Evolutionary conservation across 768 basidiomycete genomes (phyloP), one percentile per base, ranked within the genome.

Genomic region (Suillus subalutaceus): DNA sequence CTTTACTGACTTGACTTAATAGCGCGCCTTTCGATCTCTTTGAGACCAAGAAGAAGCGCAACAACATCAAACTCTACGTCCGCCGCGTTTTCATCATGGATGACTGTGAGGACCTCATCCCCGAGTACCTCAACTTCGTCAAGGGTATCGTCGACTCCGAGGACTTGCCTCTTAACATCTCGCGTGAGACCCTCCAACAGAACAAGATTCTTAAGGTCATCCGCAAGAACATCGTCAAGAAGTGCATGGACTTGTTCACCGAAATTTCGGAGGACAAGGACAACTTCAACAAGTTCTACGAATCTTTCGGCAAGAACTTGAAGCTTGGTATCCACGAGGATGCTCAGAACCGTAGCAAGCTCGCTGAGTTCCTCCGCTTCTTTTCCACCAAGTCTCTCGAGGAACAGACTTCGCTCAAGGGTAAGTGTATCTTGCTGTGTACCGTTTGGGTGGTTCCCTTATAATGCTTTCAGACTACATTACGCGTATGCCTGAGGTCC

Each of bases 71-170:
- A 85, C 96, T 99, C 79, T 99, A 99, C 78, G 97, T 99, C 73
- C 94, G 97, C 85, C 95, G 97, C 65, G 97, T 99, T 75, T 99
- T 99, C 87, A 99, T 99, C 88, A 98, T 97, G 94, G 97, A 99
- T 82, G 96, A 97, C 81, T 99, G 97, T 79, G 97, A 99, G 85
- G 97, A 99, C 76, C 85, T 97, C 77, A 99, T 97, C 76, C 97
- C 97, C 72, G 97, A 99, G 80, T 99, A 99, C 87, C 94, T 98
- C 81, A 98, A 98, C 87, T 99, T 98, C 79, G 90, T 98, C 84
- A 97, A 97, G 88, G 95, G 95, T 86, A 98, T 99, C 78, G 97
- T 99, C 82, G 97, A 99, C 86, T 99, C 97, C 40, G 97, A 99
- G 84, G 97, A 99, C 80, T 90, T 99, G 38, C 97, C 97, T 35